Evolutionary conservation across 2,329 filamentous ascomycete species (phyloP).

Genomic region (Triangularia verruculosa): DNA sequence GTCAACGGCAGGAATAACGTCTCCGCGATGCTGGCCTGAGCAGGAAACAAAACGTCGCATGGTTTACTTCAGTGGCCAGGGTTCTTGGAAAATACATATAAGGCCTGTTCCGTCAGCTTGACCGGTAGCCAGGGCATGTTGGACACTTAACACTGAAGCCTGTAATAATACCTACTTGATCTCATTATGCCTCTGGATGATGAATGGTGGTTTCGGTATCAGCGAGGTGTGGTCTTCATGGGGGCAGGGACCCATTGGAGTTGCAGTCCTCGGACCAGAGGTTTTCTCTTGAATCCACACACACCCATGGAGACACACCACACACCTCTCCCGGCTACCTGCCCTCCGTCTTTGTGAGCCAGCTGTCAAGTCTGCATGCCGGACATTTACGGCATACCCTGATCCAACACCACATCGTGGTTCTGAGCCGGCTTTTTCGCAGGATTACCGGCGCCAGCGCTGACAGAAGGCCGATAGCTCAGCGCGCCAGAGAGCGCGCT

Average conservation of each 20-base stretch:
- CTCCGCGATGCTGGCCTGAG: not conserved
- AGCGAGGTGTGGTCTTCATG: conserved; percentile 8
- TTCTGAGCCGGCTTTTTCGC: not conserved
- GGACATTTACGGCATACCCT: not conserved
- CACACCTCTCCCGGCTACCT: not conserved
- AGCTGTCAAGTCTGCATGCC: not conserved
- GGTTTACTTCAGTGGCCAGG: not conserved
- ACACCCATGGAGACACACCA: not conserved
- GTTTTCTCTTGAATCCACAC: not conserved
- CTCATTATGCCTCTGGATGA: not conserved
- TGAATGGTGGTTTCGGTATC: conserved; percentile 1
- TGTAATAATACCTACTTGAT: not conserved
- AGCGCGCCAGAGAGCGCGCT: not conserved
- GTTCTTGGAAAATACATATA: not conserved
- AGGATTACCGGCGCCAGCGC: not conserved
- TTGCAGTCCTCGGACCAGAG: conserved; percentile 17
- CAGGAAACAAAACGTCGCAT: not conserved
- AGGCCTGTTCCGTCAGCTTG: not conserved
- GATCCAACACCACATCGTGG: not conserved
- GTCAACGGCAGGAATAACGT: conserved; percentile 2
- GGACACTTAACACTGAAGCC: not conserved
- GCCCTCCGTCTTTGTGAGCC: not conserved
- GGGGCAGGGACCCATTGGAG: conserved; percentile 20
- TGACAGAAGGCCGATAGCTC: not conserved
- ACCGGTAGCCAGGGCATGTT: not conserved